phyloP scores from a whole-genome alignment of 2,329 filamentous ascomycete species.

The Talaromyces pinophilus region DNA sequence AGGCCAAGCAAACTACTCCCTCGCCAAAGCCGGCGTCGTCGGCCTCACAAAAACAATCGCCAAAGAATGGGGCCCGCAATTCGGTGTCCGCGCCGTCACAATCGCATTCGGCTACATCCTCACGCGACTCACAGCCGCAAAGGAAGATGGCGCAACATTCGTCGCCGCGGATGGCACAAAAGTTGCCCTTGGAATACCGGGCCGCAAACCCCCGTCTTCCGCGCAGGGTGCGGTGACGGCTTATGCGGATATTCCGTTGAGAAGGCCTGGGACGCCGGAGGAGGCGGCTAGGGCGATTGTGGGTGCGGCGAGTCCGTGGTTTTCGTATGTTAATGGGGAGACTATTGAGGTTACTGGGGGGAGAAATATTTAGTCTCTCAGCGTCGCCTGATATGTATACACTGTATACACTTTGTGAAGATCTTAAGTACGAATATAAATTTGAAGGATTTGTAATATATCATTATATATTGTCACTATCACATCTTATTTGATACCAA shows the following conservation, averaged over 20 bases:
- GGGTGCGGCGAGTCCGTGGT: conserved; percentile 77
- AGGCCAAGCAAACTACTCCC: conserved; percentile 85
- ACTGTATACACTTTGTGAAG: background rate
- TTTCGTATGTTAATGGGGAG: conserved; percentile 83
- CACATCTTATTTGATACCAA: background rate
- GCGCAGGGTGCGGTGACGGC: conserved; percentile 35
- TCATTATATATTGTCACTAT: background rate
- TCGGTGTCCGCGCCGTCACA: conserved; percentile 80
- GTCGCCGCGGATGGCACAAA: conserved; percentile 73
- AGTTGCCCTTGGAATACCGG: conserved; percentile 72
- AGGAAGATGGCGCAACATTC: conserved; percentile 80
- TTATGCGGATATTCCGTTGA: conserved; percentile 72
- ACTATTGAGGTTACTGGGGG: conserved; percentile 85
- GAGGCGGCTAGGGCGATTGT: conserved; percentile 79
- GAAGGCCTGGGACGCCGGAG: conserved; percentile 72
- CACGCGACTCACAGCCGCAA: conserved; percentile 78
- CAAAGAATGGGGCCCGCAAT: conserved; percentile 85
- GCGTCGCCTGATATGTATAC: background rate
- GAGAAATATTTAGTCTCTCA: conserved; percentile 55
- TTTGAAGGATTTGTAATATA: background rate
- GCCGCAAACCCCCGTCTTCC: conserved; percentile 31
- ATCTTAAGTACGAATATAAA: background rate
- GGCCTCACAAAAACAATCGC: conserved; percentile 87
- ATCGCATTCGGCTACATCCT: conserved; percentile 81
- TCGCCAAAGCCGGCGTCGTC: conserved; percentile 80